These are phyloP conservation scores for Apodospora peruviana DNA, from an alignment of 495 filamentous ascomycete species.

Conservation along the genomic window DNA sequence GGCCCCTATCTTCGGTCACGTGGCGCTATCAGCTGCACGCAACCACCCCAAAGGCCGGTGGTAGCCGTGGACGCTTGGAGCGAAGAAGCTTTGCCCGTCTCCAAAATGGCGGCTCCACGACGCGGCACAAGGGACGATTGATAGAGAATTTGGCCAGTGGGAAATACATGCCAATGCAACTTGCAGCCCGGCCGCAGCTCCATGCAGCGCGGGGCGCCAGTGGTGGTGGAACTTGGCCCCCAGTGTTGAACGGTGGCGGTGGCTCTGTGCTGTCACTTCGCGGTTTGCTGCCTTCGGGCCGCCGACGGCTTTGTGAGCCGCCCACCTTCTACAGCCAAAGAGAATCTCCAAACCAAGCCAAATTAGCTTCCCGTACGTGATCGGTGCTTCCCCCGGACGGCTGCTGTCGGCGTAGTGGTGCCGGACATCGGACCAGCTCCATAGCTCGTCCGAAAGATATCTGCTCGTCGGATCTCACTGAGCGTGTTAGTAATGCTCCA, in stretches of 20 bases:
- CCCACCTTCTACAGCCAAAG: not conserved
- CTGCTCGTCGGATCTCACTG: too few species aligned
- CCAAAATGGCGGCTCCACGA: not conserved
- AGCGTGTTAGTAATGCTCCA: too few species aligned
- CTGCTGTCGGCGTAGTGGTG: not conserved
- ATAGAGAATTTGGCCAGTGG: not conserved
- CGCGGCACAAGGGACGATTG: not conserved
- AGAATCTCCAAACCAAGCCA: not conserved
- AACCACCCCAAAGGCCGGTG: slow-evolving; percentile 26
- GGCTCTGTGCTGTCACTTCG: not conserved
- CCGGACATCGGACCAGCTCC: not conserved
- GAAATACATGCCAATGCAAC: not conserved
- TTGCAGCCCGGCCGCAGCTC: not conserved
- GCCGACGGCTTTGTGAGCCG: not conserved
- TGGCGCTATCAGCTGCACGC: slow-evolving; percentile 2
- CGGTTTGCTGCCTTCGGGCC: too few species aligned
- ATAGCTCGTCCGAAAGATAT: too few species aligned
- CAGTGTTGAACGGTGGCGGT: not conserved
- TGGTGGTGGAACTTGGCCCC: not conserved
- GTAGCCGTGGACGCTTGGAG: slow-evolving; percentile 22
- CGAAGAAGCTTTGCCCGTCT: not conserved
- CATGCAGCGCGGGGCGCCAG: not conserved
- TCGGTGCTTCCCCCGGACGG: not conserved
- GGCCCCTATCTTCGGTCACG: slow-evolving; percentile 24
- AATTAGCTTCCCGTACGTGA: not conserved